Evolutionary conservation across 768 basidiomycete species (phyloP).

Genomic region (Nevesoporus exiguus): DNA sequence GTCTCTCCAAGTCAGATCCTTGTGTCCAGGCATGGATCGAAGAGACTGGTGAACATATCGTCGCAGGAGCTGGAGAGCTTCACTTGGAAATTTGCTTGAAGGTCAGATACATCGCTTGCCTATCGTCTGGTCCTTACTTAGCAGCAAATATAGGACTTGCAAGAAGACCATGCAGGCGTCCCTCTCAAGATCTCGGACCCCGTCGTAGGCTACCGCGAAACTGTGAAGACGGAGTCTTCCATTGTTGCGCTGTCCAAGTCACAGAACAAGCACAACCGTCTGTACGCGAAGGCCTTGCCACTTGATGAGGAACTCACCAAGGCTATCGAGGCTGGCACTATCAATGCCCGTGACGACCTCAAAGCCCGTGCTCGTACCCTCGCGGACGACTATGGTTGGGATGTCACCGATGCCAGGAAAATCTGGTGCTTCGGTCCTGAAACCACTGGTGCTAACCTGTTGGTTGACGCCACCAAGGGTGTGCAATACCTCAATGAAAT

Average conservation of each 20-base stretch:
- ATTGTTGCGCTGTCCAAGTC: conserved; percentile 98
- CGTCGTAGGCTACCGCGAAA: conserved; percentile 97
- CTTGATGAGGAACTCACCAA: conserved; percentile 91
- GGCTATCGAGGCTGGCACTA: conserved; percentile 85
- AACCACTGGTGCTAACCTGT: conserved; percentile 92
- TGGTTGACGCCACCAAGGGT: conserved; percentile 99
- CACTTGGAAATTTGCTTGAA: conserved; percentile 99
- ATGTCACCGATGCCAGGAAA: conserved; percentile 98
- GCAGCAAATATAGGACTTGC: conserved; percentile 69
- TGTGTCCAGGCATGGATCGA: conserved; percentile 95
- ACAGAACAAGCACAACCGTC: conserved; percentile 99
- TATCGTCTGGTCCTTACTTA: neutral
- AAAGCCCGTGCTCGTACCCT: conserved; percentile 93
- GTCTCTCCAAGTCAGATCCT: conserved; percentile 99
- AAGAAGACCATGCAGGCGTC: conserved; percentile 99
- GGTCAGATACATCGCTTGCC: conserved; percentile 38
- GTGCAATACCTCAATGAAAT: conserved; percentile 99
- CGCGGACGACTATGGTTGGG: conserved; percentile 97
- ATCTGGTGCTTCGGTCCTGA: conserved; percentile 99
- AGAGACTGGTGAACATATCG: conserved; percentile 96
- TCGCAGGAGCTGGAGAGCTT: conserved; percentile 98
- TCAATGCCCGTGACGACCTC: conserved; percentile 94
- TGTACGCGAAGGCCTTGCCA: conserved; percentile 91
- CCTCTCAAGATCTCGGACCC: conserved; percentile 98
- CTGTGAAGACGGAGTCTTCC: conserved; percentile 91